These are phyloP conservation scores for Yarrowia hollandica DNA, from an alignment of 805 yeast species.

Conservation along the genomic window DNA sequence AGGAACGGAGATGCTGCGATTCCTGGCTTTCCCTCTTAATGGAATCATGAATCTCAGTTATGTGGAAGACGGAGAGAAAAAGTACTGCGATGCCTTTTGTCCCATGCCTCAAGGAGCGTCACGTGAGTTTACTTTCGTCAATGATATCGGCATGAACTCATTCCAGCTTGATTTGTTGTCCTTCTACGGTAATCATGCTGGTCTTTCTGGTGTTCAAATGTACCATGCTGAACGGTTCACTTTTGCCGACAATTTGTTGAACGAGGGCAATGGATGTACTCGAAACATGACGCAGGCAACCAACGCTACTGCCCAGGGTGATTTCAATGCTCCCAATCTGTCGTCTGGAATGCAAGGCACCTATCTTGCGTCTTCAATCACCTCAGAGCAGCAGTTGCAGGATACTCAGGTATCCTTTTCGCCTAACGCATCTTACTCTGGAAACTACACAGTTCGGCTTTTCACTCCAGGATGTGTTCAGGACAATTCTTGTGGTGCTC, in stretches of 20 bases:
- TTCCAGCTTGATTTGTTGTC: slow-evolving; percentile 63
- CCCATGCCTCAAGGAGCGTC: slow-evolving; percentile 55
- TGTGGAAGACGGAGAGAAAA: slow-evolving; percentile 62
- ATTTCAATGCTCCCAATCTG: neutral
- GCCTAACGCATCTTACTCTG: slow-evolving; percentile 71
- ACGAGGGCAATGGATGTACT: slow-evolving; percentile 21
- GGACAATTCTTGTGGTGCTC: slow-evolving; percentile 63
- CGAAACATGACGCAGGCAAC: slow-evolving; percentile 2
- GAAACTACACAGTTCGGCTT: slow-evolving; percentile 68
- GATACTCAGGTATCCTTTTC: slow-evolving; percentile 52
- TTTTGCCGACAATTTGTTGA: slow-evolving; percentile 12
- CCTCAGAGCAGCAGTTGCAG: slow-evolving; percentile 39
- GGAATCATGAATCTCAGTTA: slow-evolving; percentile 93
- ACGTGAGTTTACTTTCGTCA: slow-evolving; percentile 81
- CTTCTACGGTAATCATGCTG: slow-evolving; percentile 70
- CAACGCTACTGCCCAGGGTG: slow-evolving; percentile 2
- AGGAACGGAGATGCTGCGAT: slow-evolving; percentile 58
- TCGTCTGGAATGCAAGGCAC: slow-evolving; percentile 31
- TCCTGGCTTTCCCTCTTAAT: slow-evolving; percentile 72
- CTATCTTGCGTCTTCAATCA: slow-evolving; percentile 38
- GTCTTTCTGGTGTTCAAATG: slow-evolving; percentile 69
- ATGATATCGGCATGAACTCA: slow-evolving; percentile 59
- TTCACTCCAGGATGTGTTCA: slow-evolving; percentile 84
- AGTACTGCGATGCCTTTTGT: slow-evolving; percentile 85
- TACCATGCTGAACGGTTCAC: slow-evolving; percentile 49